Evolutionary conservation across 2,329 filamentous ascomycete species (phyloP).

Genomic region (Lizonia empirigonia): DNA sequence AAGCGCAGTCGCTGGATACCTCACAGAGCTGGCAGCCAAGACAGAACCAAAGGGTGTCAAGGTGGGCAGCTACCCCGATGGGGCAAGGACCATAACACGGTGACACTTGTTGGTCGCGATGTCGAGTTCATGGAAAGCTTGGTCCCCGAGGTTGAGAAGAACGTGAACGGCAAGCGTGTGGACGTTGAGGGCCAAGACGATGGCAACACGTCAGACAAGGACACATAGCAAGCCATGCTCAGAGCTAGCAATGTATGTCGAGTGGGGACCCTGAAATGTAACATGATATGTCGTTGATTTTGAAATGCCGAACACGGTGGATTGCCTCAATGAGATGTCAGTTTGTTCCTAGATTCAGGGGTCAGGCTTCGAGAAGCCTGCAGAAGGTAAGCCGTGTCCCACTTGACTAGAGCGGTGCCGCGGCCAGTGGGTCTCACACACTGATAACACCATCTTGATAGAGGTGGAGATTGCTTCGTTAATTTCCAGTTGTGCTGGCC

Average conservation of each 20-base stretch:
- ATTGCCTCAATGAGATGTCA: neutral
- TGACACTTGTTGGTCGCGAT: conserved; percentile 83
- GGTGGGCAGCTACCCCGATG: conserved; percentile 92
- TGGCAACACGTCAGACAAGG: conserved; percentile 47
- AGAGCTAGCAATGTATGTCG: conserved; percentile 28
- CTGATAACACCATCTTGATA: conserved; percentile 16
- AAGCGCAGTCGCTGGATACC: conserved; percentile 80
- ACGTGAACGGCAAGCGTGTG: conserved; percentile 75
- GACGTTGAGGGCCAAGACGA: conserved; percentile 68
- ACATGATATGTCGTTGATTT: conserved; percentile 27
- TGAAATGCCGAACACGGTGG: conserved; percentile 22
- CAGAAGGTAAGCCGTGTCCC: conserved; percentile 27
- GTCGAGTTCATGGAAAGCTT: conserved; percentile 77
- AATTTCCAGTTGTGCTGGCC: conserved; percentile 13
- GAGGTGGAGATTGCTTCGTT: conserved; percentile 17
- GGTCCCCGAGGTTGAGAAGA: conserved; percentile 75
- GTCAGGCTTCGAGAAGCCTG: conserved; percentile 38
- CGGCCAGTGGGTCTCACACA: conserved; percentile 6
- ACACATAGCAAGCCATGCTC: conserved; percentile 35
- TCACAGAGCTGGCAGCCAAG: conserved; percentile 77
- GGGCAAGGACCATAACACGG: conserved; percentile 85
- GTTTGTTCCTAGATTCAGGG: conserved; percentile 9
- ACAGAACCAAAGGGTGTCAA: conserved; percentile 81
- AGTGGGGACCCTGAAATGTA: conserved; percentile 18
- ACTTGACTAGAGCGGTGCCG: conserved; percentile 10